phyloP scores from a whole-genome alignment of 495 filamentous ascomycete species.

The Astrothelium subdiscretum region DNA sequence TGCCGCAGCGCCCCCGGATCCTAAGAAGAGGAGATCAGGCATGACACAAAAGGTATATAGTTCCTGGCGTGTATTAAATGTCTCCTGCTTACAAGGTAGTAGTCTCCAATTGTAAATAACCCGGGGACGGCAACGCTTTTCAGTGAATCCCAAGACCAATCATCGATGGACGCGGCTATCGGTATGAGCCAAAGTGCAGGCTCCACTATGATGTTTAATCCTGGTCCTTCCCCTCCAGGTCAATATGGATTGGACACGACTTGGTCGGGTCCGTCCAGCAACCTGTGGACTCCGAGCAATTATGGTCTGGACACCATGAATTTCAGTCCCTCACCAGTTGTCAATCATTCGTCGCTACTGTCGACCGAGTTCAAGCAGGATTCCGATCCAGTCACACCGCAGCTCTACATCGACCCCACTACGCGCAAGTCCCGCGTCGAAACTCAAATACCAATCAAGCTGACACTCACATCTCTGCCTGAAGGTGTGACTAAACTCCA shows the following conservation, averaged over 20 bases:
- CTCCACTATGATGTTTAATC: conserved; percentile 9
- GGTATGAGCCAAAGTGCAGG: background rate
- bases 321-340: conserved; percentile 15
- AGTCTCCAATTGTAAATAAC: conserved; percentile 7
- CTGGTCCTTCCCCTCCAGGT: conserved; percentile 8
- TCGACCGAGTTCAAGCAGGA: conserved; percentile 8
- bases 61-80: background rate
- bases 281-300: conserved; percentile 8
- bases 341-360: conserved; percentile 4
- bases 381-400: conserved; percentile 32
- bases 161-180: background rate
- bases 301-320: conserved; percentile 5
- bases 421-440: conserved; percentile 82
- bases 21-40: background rate
- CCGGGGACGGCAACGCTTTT: background rate
- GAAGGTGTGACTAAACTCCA: conserved; percentile 64
- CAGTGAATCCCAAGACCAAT: conserved; percentile 4
- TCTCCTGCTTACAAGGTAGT: conserved; percentile 5
- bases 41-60: background rate
- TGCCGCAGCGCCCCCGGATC: background rate
- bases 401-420: conserved; percentile 44
- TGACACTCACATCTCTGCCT: conserved; percentile 64
- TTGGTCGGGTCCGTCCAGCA: conserved; percentile 11
- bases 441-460: conserved; percentile 77
- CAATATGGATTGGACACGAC: conserved; percentile 6